phyloP scores from a whole-genome alignment of 2,329 filamentous ascomycete species.

The Fusarium sambucinum region DNA sequence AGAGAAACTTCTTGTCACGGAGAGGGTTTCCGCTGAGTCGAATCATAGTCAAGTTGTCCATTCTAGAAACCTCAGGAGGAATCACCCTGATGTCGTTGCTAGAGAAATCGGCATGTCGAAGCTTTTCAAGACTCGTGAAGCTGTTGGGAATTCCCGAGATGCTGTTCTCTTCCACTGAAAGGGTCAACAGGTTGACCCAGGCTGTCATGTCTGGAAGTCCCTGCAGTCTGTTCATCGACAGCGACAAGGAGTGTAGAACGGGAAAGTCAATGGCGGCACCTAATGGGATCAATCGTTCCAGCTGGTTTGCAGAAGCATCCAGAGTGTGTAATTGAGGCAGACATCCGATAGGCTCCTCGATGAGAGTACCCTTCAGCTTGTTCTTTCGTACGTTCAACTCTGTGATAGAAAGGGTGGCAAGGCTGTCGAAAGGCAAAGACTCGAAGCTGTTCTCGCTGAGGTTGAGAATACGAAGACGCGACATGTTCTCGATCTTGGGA shows the following conservation, averaged over 20 bases:
- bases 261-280: constrained; percentile 71
- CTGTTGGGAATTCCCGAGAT: constrained; percentile 81
- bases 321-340: constrained; percentile 78
- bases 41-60: constrained; percentile 81
- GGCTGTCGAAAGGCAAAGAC: constrained; percentile 74
- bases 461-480: constrained; percentile 79
- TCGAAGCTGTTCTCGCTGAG: constrained; percentile 82
- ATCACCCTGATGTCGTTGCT: constrained; percentile 84
- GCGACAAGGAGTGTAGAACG: constrained; percentile 76
- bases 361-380: constrained; percentile 77
- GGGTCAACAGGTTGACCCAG: constrained; percentile 78
- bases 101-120: constrained; percentile 85
- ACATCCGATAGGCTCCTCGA: constrained; percentile 69
- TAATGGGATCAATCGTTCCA: constrained; percentile 66
- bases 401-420: constrained; percentile 76
- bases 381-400: constrained; percentile 85
- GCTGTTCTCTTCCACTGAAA: constrained; percentile 85
- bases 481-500: constrained; percentile 72
- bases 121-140: constrained; percentile 73
- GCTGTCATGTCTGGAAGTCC: constrained; percentile 77
- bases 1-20: constrained; percentile 86
- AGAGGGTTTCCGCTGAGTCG: constrained; percentile 90
- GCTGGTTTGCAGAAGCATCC: constrained; percentile 81
- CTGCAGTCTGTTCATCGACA: constrained; percentile 85
- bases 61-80: constrained; percentile 80